Percentiles rank a stretch among this genome's conserved stretches.
Evolutionary conservation across 1,284 basidiomycete species (phyloP).

Genomic region (Malassezia obtusa): DNA sequence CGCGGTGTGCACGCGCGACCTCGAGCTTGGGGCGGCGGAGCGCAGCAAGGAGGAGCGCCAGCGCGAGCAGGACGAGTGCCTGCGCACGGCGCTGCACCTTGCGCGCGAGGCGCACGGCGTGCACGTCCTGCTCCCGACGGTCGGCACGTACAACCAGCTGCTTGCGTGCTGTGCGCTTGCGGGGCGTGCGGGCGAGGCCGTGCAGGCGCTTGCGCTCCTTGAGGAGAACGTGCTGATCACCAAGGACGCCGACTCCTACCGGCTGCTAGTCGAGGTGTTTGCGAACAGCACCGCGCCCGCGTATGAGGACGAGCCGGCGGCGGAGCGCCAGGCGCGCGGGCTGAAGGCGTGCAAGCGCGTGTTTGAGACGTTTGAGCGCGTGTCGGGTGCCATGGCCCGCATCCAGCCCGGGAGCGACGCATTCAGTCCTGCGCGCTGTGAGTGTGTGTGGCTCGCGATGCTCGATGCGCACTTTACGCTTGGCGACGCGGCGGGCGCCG

Average conservation of each 20-base stretch:
- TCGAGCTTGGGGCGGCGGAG: constrained; percentile 50
- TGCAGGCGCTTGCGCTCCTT: constrained; percentile 61
- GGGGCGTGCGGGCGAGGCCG: constrained; percentile 58
- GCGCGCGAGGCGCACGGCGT: constrained; percentile 50
- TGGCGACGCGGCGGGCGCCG: constrained; percentile 58
- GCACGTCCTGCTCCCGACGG: neutral
- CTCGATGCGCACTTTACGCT: constrained; percentile 64
- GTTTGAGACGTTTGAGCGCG: constrained; percentile 58
- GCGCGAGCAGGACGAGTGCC: constrained; percentile 38
- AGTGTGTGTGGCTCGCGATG: constrained; percentile 64
- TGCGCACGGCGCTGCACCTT: constrained; percentile 55
- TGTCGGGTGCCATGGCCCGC: constrained; percentile 49
- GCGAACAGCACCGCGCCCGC: constrained; percentile 14
- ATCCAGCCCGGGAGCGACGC: constrained; percentile 26
- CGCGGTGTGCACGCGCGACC: constrained; percentile 64
- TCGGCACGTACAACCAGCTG: constrained; percentile 54
- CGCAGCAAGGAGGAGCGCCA: constrained; percentile 50
- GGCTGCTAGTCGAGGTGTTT: constrained; percentile 55
- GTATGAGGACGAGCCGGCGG: constrained; percentile 37
- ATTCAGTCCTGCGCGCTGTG: constrained; percentile 22
- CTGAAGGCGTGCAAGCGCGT: constrained; percentile 58
- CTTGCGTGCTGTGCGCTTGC: constrained; percentile 61
- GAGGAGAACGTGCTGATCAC: constrained; percentile 53
- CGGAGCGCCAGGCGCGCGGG: constrained; percentile 55
- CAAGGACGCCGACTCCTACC: constrained; percentile 54